phyloP scores from a whole-genome alignment of 2,329 filamentous ascomycete species.

The Colletotrichum tamarilloi region DNA sequence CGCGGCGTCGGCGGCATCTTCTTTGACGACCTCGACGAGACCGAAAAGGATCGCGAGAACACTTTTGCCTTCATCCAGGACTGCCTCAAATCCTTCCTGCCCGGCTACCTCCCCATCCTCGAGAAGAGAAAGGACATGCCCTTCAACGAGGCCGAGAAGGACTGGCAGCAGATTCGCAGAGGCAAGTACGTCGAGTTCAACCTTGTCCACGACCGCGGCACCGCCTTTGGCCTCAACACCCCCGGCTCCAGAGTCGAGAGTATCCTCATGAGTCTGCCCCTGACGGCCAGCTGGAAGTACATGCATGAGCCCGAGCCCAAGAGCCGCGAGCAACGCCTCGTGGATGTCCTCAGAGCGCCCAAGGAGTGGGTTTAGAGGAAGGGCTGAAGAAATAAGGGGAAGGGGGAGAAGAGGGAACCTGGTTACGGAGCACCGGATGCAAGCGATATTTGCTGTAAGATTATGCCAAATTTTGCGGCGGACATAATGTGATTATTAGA shows the following conservation, averaged over 20 bases:
- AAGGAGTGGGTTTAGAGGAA: constrained; percentile 71
- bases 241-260: constrained; percentile 93
- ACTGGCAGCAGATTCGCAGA: constrained; percentile 94
- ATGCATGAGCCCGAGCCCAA: constrained; percentile 88
- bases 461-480: constrained; percentile 19
- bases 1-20: constrained; percentile 96
- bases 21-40: constrained; percentile 95
- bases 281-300: constrained; percentile 95
- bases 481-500: constrained; percentile 34
- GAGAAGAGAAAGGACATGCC: constrained; percentile 91
- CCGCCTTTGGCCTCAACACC: constrained; percentile 92
- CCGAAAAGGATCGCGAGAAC: constrained; percentile 87
- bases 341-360: constrained; percentile 76
- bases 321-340: constrained; percentile 80
- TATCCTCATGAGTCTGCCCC: constrained; percentile 95
- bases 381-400: not conserved
- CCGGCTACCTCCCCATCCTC: constrained; percentile 90
- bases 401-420: constrained; percentile 13
- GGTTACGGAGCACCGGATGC: constrained; percentile 15
- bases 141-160: constrained; percentile 86
- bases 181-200: constrained; percentile 99
- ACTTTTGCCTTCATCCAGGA: constrained; percentile 91
- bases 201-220: constrained; percentile 94
- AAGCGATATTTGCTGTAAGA: constrained; percentile 29
- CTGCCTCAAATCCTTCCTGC: constrained; percentile 87